Evolutionary conservation across 306 rosid genomes (phyloP).

Genomic region (Inga laurina): DNA sequence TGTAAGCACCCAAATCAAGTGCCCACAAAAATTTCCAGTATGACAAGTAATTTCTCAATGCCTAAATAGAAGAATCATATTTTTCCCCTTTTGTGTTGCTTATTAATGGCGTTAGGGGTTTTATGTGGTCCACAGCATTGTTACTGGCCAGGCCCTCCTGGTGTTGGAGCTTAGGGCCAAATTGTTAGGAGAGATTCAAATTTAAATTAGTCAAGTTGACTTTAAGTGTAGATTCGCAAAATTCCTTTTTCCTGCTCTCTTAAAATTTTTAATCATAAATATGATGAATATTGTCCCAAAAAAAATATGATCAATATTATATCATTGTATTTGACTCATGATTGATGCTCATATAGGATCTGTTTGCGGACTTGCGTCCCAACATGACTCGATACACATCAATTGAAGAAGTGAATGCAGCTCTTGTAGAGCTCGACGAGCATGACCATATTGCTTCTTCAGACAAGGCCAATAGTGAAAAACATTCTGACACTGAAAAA

Average conservation of each 20-base stretch:
- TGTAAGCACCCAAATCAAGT: background rate
- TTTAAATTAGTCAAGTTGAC: background rate
- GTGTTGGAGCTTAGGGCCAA: background rate
- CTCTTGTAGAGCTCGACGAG: constrained; percentile 87
- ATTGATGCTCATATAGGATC: constrained; percentile 58
- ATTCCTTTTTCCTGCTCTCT: background rate
- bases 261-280: background rate
- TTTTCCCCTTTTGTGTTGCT: background rate
- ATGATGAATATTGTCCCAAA: background rate
- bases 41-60: background rate
- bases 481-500: constrained; percentile 69
- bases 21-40: background rate
- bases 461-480: constrained; percentile 75
- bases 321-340: constrained; percentile 6
- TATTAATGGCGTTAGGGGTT: background rate
- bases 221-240: background rate
- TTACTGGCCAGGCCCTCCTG: background rate
- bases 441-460: constrained; percentile 58
- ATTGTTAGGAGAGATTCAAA: background rate
- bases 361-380: constrained; percentile 93
- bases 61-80: background rate
- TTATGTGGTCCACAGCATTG: background rate
- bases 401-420: constrained; percentile 84
- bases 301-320: background rate
- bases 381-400: constrained; percentile 83